phyloP scores from a whole-genome alignment of 2,329 filamentous ascomycete genomes.

The Paracoccidioides lutzii region DNA sequence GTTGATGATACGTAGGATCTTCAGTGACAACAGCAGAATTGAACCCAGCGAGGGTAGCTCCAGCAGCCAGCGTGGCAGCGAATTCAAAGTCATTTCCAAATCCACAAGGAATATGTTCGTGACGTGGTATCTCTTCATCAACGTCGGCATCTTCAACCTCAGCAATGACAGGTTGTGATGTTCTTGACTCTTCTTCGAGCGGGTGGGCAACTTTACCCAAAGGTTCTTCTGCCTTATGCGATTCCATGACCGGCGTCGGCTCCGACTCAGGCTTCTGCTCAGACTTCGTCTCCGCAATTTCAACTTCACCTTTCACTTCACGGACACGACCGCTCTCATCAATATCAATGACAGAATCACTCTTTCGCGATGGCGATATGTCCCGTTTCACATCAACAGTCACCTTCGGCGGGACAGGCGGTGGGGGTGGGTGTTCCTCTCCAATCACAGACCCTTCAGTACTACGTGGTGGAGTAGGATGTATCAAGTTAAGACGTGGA shows the following conservation, averaged over 20 bases:
- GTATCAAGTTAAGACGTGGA: conserved; percentile 43
- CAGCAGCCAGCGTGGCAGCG: conserved; percentile 55
- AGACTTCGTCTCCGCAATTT: neutral
- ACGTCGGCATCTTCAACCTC: conserved; percentile 24
- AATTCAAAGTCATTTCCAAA: conserved; percentile 59
- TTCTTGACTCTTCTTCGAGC: neutral
- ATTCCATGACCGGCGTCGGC: no score
- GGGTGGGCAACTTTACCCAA: neutral
- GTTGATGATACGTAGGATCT: conserved; percentile 49
- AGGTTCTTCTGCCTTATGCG: neutral
- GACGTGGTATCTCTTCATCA: neutral
- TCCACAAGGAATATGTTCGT: conserved; percentile 46
- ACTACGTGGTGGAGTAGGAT: conserved; percentile 45
- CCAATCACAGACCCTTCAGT: conserved; percentile 26
- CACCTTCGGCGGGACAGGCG: neutral
- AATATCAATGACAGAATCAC: neutral
- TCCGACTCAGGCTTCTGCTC: neutral
- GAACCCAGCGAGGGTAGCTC: conserved; percentile 56
- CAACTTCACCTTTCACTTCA: neutral
- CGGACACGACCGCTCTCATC: neutral
- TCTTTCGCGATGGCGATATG: neutral
- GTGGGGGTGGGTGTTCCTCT: conserved; percentile 2
- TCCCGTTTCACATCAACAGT: neutral
- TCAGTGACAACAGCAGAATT: conserved; percentile 58
- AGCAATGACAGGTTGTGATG: conserved; percentile 8